Percentiles rank a stretch among this genome's conserved stretches.
phyloP scores from a whole-genome alignment of 1,284 basidiomycete genomes.

The Lentinus polychrous region DNA sequence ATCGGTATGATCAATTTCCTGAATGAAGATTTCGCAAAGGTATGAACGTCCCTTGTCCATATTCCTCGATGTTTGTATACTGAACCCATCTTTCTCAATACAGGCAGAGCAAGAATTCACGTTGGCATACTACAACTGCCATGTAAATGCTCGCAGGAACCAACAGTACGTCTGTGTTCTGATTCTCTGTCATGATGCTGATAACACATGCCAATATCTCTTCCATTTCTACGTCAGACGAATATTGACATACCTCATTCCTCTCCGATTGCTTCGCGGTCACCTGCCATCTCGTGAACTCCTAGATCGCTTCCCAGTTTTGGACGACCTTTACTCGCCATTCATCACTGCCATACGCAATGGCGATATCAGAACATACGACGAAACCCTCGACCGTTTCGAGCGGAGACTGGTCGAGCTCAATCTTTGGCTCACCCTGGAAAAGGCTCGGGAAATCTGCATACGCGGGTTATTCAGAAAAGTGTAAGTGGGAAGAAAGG shows the following conservation, averaged over 20 bases:
- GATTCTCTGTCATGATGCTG: background rate
- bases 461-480: constrained; percentile 80
- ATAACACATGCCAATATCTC: background rate
- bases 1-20: constrained; percentile 91
- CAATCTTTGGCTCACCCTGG: constrained; percentile 81
- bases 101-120: constrained; percentile 81
- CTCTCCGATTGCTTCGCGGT: constrained; percentile 81
- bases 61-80: constrained; percentile 1
- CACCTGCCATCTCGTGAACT: constrained; percentile 71
- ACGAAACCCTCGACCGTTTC: constrained; percentile 62
- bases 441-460: constrained; percentile 84
- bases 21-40: constrained; percentile 85
- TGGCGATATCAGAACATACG: constrained; percentile 80
- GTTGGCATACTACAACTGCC: constrained; percentile 78
- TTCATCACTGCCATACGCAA: constrained; percentile 74
- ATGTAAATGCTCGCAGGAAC: constrained; percentile 59
- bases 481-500: constrained; percentile 64
- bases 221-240: constrained; percentile 45
- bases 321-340: constrained; percentile 72
- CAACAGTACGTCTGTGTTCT: constrained; percentile 61
- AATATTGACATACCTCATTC: constrained; percentile 86
- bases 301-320: constrained; percentile 61
- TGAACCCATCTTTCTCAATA: background rate
- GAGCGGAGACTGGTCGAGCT: constrained; percentile 72
- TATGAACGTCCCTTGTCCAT: constrained; percentile 19